Percentiles rank a stretch among this genome's conserved stretches.
Evolutionary conservation across 345 rosid genomes (phyloP).

Genomic region (Eucalyptus polybractea): DNA sequence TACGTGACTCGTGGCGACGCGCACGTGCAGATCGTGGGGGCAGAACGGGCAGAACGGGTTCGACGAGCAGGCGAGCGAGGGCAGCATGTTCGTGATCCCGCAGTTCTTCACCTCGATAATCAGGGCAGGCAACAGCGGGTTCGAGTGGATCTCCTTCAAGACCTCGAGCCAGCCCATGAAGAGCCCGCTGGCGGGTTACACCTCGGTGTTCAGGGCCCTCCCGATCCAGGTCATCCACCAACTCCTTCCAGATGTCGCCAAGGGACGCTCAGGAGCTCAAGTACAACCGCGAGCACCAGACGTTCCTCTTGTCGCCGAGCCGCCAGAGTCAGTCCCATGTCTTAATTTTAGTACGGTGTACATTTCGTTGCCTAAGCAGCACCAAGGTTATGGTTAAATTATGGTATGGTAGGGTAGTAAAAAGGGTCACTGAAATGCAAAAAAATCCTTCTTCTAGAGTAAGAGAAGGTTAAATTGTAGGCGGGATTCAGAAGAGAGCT

Average conservation of each 20-base stretch:
- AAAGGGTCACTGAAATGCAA: background rate
- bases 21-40: constrained; percentile 1
- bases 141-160: constrained; percentile 16
- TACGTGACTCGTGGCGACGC: constrained; percentile 46
- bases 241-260: constrained; percentile 12
- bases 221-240: constrained; percentile 11
- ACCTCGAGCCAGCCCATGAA: constrained; percentile 9
- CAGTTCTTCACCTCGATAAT: constrained; percentile 4
- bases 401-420: background rate
- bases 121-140: constrained; percentile 7
- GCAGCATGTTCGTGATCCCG: constrained; percentile 20
- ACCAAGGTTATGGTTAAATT: background rate
- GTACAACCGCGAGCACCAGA: constrained; percentile 14
- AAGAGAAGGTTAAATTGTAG: background rate
- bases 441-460: background rate
- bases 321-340: background rate
- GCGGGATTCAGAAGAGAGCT: background rate
- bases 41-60: constrained; percentile 8
- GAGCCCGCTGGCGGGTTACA: constrained; percentile 13
- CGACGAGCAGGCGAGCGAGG: constrained; percentile 7
- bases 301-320: constrained; percentile 12
- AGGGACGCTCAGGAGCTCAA: constrained; percentile 7
- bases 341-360: background rate
- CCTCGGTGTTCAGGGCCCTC: constrained; percentile 19
- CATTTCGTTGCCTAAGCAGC: background rate